These are phyloP conservation scores for Gliomastix tumulicola DNA, from an alignment of 2,329 filamentous ascomycete genomes.

Conservation along the genomic window DNA sequence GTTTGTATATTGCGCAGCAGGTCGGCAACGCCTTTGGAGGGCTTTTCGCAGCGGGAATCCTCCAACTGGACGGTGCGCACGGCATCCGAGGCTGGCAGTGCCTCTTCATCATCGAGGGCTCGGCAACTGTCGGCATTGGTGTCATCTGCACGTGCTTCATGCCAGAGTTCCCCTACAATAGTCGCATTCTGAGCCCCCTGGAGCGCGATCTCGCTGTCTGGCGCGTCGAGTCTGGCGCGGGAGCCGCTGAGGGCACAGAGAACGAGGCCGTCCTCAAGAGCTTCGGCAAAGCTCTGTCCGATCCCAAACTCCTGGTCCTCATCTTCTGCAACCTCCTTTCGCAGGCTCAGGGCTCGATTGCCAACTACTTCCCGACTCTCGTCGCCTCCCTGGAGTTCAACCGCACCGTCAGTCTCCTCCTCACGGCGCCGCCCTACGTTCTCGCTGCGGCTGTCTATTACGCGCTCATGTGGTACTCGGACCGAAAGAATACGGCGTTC, in stretches of 20 bases:
- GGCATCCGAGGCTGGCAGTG: constrained; percentile 45
- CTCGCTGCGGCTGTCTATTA: constrained; percentile 34
- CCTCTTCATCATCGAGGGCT: constrained; percentile 51
- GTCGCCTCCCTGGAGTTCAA: constrained; percentile 44
- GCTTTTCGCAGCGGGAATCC: constrained; percentile 39
- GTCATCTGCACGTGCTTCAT: constrained; percentile 47
- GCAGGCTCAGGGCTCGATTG: constrained; percentile 2
- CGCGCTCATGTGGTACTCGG: constrained; percentile 23
- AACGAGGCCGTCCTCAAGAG: constrained; percentile 48
- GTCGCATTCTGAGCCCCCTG: constrained; percentile 10
- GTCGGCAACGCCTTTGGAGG: constrained; percentile 39
- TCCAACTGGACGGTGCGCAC: constrained; percentile 33
- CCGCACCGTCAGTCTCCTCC: constrained; percentile 45
- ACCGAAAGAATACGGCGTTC: constrained; percentile 26
- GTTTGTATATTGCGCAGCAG: constrained; percentile 23
- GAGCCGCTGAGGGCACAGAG: constrained; percentile 50
- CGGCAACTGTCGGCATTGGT: constrained; percentile 55
- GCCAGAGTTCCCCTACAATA: constrained; percentile 45
- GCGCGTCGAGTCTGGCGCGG: constrained; percentile 57
- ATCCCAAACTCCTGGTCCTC: constrained; percentile 52
- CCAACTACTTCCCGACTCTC: constrained; percentile 23
- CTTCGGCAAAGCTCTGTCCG: constrained; percentile 42
- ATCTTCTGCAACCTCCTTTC: constrained; percentile 31
- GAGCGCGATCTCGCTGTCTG: constrained; percentile 49
- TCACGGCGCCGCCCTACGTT: constrained; percentile 51